These are phyloP conservation scores for Candida neerlandica DNA, from an alignment of 1,139 yeast genomes.

Conservation along the genomic window DNA sequence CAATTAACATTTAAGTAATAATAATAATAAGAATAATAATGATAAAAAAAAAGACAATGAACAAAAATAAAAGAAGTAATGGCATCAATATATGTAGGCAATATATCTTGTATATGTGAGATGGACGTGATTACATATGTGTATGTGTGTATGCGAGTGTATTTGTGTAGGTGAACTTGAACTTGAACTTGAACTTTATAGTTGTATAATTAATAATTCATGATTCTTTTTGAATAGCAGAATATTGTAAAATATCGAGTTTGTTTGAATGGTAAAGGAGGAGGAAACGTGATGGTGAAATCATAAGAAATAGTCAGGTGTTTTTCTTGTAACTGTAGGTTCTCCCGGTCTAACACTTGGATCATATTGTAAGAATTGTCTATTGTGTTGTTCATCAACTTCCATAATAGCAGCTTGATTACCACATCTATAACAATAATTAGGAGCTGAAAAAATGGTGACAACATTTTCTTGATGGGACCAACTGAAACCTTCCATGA, in stretches of 20 bases:
- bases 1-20: neutral
- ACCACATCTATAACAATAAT: conserved; percentile 96
- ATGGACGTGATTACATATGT: neutral
- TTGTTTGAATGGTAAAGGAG: neutral
- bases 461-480: conserved; percentile 86
- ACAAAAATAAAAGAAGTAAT: conserved; percentile 7
- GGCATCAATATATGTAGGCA: neutral
- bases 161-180: too few species aligned
- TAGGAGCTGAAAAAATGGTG: conserved; percentile 98
- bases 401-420: conserved; percentile 99
- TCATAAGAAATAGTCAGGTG: conserved; percentile 90
- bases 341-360: conserved; percentile 96
- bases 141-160: neutral
- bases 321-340: conserved; percentile 91
- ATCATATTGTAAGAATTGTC: conserved; percentile 91
- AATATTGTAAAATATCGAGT: neutral
- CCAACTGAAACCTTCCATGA: conserved; percentile 93
- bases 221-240: conserved; percentile 3
- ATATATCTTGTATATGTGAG: neutral
- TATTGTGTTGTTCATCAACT: conserved; percentile 87
- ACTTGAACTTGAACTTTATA: too few species aligned
- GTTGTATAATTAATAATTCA: too few species aligned
- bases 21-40: too few species aligned
- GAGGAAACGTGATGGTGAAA: conserved; percentile 1
- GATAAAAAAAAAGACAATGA: conserved; percentile 4